Evolutionary conservation across 495 filamentous ascomycete genomes (phyloP).

Genomic region (Xylaria sp.): DNA sequence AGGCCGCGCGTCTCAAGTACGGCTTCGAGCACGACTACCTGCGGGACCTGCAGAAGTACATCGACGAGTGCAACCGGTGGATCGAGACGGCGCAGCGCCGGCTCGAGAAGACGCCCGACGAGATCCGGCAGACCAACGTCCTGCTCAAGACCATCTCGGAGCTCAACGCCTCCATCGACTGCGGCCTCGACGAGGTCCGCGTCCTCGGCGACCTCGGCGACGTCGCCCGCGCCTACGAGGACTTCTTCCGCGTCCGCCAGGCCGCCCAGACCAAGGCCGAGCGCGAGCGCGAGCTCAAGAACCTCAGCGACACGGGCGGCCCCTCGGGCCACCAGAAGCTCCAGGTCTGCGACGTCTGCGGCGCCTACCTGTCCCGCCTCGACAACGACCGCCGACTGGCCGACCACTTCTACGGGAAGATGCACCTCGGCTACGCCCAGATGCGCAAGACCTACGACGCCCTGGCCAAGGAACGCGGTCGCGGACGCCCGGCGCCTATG

Average conservation of each 20-base stretch:
- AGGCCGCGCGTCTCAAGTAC: conserved; percentile 74
- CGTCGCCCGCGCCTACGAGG: conserved; percentile 80
- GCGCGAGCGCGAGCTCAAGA: conserved; percentile 88
- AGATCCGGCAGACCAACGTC: conserved; percentile 95
- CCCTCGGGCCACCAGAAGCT: conserved; percentile 96
- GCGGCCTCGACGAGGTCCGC: conserved; percentile 82
- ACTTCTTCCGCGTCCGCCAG: conserved; percentile 82
- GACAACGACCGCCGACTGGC: conserved; percentile 94
- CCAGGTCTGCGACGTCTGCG: conserved; percentile 98
- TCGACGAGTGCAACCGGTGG: conserved; percentile 93
- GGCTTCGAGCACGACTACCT: conserved; percentile 97
- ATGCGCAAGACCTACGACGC: conserved; percentile 91
- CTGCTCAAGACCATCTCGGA: conserved; percentile 90
- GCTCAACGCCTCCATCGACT: conserved; percentile 77
- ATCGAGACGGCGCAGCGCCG: conserved; percentile 90
- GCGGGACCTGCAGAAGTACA: conserved; percentile 92
- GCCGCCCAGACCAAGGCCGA: conserved; percentile 83
- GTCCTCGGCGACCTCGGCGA: conserved; percentile 83
- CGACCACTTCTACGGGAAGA: conserved; percentile 99
- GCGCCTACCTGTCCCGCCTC: conserved; percentile 84
- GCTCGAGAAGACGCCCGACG: conserved; percentile 96
- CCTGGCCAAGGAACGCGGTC: conserved; percentile 85
- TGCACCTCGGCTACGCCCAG: conserved; percentile 97
- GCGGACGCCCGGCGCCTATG: conserved; percentile 64
- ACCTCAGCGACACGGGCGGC: conserved; percentile 87